Evolutionary conservation across 495 filamentous ascomycete species (phyloP), one percentile per base, ranked within the genome.

Genomic region (Staphylotrichum tortipilum): DNA sequence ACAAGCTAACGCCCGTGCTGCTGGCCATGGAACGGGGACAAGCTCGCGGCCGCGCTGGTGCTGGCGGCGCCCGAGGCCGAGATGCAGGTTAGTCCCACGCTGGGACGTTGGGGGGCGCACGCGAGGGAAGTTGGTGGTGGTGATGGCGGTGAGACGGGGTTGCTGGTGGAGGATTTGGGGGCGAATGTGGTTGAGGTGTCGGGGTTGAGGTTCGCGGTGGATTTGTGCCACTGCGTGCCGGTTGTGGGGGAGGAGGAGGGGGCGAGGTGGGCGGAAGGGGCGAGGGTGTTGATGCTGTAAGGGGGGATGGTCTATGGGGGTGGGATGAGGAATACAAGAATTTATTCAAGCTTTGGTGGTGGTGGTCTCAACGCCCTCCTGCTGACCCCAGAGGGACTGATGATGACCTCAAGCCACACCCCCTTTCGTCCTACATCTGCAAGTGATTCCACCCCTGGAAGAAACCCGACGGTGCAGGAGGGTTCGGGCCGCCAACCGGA

Each of bases 71-170:
- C 54, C 4, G 57, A 58, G 19, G 59, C 60, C 0, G 38, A 41
- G n/a, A 65, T 65, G 62, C 22, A 56, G 1, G 23, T 50, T 1
- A 60, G 62, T 41, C 62, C 62, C 0, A 57, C 62, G 10, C 53
- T 61, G 14, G 62, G 62, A 4, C 40, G 43, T 19, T 62, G 62
- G 62, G 24, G 26, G 31, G 8, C 23, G 9, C 5, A 18, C 3
- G n/a, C 12, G 17, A 22, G 14, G 15, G 29, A 17, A 11, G 19
- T 14, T 10, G 15, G 1, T 3, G 17, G 23, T 31, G 30, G 11
- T 44, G n/a, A 33, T 17, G 23, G n/a, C n/a, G n/a, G n/a, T 2
- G 17, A 43, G 10, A 29, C 50, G 23, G 29, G 22, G 0, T 8
- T 45, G 50, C 31, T 19, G 3, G 10, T 49, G 44, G 59, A 58